A percentile compares a stretch with the other conserved stretches of the same genome.
phyloP scores from a whole-genome alignment of 441 rosid species.

The Mallotus repandus region DNA sequence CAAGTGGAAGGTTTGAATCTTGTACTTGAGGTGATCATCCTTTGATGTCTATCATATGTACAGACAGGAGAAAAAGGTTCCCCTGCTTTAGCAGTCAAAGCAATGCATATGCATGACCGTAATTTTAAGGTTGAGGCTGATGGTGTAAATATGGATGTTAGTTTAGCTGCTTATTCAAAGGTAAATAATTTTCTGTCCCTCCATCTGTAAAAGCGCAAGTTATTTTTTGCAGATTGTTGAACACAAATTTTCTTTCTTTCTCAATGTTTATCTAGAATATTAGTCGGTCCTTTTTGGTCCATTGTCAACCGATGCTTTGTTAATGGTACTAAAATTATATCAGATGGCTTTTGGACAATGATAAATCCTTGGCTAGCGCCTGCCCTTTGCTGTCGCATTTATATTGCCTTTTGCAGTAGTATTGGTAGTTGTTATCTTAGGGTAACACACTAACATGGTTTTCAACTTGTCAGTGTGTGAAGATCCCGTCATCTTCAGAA shows the following conservation, averaged over 20 bases:
- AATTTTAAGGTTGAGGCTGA: constrained; percentile 66
- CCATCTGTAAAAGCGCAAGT: neutral
- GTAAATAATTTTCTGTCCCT: constrained; percentile 33
- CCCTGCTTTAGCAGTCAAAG: constrained; percentile 50
- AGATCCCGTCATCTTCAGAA: neutral
- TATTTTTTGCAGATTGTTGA: constrained; percentile 3
- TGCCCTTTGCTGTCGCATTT: neutral
- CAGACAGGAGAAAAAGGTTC: constrained; percentile 56
- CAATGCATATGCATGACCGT: constrained; percentile 40
- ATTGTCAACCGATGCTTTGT: neutral
- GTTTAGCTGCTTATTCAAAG: constrained; percentile 63
- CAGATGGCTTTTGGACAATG: neutral
- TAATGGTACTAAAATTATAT: neutral
- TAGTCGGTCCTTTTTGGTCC: neutral
- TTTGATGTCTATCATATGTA: constrained; percentile 13
- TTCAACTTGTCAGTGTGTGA: neutral
- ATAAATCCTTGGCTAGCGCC: neutral
- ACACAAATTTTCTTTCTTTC: neutral
- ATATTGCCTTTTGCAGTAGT: neutral
- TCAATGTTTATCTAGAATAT: neutral
- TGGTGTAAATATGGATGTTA: constrained; percentile 51
- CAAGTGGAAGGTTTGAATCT: constrained; percentile 21
- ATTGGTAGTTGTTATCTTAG: neutral
- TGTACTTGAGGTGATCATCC: constrained; percentile 13
- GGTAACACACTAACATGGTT: neutral